These are phyloP conservation scores for Larix sibirica DNA, from an alignment of 83 land plant species.

Conservation along the genomic window DNA sequence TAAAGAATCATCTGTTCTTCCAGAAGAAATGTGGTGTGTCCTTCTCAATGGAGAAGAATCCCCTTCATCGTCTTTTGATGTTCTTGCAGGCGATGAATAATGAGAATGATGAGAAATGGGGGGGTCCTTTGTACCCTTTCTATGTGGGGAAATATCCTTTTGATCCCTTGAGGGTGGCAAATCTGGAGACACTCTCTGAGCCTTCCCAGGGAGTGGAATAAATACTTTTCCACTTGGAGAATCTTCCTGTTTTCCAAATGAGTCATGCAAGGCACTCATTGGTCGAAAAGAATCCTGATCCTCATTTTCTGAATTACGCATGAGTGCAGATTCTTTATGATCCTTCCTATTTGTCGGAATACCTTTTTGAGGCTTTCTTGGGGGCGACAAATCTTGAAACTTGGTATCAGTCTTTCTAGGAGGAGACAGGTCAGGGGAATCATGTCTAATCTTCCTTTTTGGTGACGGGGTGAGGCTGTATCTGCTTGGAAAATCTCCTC, in stretches of 20 bases:
- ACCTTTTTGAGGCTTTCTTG: conserved; percentile 3
- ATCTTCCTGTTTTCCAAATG: not conserved
- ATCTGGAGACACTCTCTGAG: not conserved
- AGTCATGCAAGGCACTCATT: conserved; percentile 29
- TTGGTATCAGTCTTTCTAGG: not conserved
- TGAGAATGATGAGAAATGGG: not conserved
- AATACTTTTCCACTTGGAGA: not conserved
- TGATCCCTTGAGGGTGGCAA: conserved; percentile 6
- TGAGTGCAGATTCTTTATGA: not conserved
- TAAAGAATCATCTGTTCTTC: conserved; percentile 8
- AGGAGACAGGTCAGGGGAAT: conserved; percentile 20
- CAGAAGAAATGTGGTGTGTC: not conserved
- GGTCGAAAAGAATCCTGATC: conserved; percentile 35
- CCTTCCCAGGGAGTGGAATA: not conserved
- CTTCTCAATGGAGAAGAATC: conserved; percentile 52
- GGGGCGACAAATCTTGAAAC: conserved; percentile 7
- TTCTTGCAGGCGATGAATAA: not conserved
- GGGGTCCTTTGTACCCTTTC: not conserved
- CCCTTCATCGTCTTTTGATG: not conserved
- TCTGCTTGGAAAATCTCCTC: not conserved
- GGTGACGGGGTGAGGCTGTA: not conserved
- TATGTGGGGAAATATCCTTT: not conserved
- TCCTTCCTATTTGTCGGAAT: not conserved
- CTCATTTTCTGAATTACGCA: no score
- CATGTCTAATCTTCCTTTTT: not conserved